Conservation (phyloP, 805 yeast species). For the Diddensiella transvaalensis region DNA sequence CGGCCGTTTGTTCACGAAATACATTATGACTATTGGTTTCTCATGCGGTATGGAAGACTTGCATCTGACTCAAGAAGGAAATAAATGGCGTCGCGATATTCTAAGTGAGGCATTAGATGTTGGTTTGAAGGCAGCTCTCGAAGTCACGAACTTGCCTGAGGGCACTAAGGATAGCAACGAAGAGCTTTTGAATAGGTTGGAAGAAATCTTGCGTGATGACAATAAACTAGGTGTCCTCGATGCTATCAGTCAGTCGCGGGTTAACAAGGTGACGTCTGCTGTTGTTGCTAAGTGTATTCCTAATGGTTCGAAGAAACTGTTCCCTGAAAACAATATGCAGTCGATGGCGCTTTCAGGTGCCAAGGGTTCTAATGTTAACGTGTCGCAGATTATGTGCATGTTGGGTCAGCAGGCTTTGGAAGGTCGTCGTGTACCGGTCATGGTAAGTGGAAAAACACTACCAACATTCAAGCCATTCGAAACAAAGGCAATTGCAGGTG, state of each 20-base stretch:
- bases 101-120: slow-evolving; percentile 71
- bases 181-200: slow-evolving; percentile 82
- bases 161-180: slow-evolving; percentile 50
- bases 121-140: slow-evolving; percentile 91
- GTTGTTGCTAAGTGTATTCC: slow-evolving; percentile 95
- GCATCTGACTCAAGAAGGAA: slow-evolving; percentile 87
- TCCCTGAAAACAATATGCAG: slow-evolving; percentile 97
- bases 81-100: slow-evolving; percentile 80
- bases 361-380: slow-evolving; percentile 97
- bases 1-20: slow-evolving; percentile 92
- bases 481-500: slow-evolving; percentile 98
- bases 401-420: slow-evolving; percentile 98
- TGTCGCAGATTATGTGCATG: slow-evolving; percentile 98
- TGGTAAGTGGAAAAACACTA: slow-evolving; percentile 96
- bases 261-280: slow-evolving; percentile 86
- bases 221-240: slow-evolving; percentile 88
- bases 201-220: slow-evolving; percentile 93
- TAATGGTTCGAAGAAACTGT: slow-evolving; percentile 89
- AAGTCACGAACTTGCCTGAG: slow-evolving; percentile 78
- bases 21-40: slow-evolving; percentile 86
- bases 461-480: slow-evolving; percentile 97
- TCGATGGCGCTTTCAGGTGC: slow-evolving; percentile 99
- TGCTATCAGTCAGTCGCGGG: slow-evolving; percentile 92
- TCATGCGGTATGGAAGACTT: slow-evolving; percentile 99
- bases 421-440: slow-evolving; percentile 98